These are phyloP conservation scores for Salix dunnii DNA, from an alignment of 345 rosid genomes.

Conservation along the genomic window DNA sequence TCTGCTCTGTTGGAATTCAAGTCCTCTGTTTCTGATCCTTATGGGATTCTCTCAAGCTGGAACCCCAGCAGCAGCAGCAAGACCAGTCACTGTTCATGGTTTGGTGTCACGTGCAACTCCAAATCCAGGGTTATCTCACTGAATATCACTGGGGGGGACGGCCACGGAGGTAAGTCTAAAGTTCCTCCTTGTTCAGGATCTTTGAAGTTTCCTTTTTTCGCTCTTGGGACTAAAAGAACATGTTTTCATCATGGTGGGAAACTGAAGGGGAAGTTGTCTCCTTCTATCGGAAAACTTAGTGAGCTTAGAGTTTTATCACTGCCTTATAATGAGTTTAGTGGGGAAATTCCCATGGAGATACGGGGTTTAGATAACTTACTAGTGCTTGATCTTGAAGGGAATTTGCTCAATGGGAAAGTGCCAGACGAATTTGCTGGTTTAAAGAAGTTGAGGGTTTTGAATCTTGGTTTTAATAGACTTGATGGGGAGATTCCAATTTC, in stretches of 20 bases:
- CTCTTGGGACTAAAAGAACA: constrained; percentile 14
- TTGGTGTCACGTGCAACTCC: constrained; percentile 47
- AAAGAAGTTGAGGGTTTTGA: constrained; percentile 25
- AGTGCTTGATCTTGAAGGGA: constrained; percentile 38
- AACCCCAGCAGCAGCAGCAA: constrained; percentile 16
- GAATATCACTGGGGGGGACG: constrained; percentile 31
- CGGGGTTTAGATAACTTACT: constrained; percentile 27
- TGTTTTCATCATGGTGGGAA: constrained; percentile 17
- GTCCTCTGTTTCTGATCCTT: constrained; percentile 37
- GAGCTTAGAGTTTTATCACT: constrained; percentile 32
- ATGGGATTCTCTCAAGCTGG: constrained; percentile 46
- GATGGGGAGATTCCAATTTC: constrained; percentile 23
- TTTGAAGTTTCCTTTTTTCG: constrained; percentile 12
- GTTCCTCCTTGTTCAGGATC: constrained; percentile 7
- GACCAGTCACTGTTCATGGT: constrained; percentile 44
- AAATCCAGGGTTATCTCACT: constrained; percentile 34
- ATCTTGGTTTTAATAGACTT: constrained; percentile 36
- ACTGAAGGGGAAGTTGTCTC: constrained; percentile 27
- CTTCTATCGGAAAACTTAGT: constrained; percentile 26
- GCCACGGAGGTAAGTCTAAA: constrained; percentile 16
- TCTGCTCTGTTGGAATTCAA: constrained; percentile 38
- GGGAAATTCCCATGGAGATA: constrained; percentile 29
- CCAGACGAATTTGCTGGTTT: constrained; percentile 24
- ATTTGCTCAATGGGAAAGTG: constrained; percentile 25
- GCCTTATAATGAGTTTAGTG: constrained; percentile 25